Percentiles rank a stretch among this genome's conserved stretches.
These are phyloP conservation scores for Pyrenochaeta sp. DNA, from an alignment of 2,329 filamentous ascomycete genomes.

Conservation along the genomic window DNA sequence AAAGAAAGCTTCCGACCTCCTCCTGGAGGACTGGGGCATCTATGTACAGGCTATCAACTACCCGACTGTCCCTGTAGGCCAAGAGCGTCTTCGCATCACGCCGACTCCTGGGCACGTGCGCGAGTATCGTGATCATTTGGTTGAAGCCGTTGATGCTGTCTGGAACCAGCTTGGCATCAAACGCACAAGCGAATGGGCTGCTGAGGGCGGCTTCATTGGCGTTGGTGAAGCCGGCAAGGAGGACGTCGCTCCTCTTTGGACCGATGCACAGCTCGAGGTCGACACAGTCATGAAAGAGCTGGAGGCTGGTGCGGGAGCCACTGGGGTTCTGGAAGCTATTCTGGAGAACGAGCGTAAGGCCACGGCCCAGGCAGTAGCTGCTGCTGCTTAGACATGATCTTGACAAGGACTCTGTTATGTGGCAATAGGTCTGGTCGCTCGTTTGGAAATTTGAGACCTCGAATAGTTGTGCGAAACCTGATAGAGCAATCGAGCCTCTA, in stretches of 20 bases:
- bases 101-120: constrained; percentile 91
- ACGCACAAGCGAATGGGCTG: constrained; percentile 90
- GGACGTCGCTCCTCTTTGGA: constrained; percentile 81
- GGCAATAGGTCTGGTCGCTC: constrained; percentile 38
- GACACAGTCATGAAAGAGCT: constrained; percentile 63
- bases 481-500: constrained; percentile 10
- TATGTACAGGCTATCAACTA: constrained; percentile 99
- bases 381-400: constrained; percentile 46
- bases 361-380: constrained; percentile 53
- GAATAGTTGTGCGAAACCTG: constrained; percentile 6
- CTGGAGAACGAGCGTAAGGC: constrained; percentile 56
- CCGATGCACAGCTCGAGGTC: constrained; percentile 83
- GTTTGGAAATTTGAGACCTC: constrained; percentile 34
- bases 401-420: background rate
- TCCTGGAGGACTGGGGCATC: constrained; percentile 88
- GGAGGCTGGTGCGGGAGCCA: constrained; percentile 53
- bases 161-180: constrained; percentile 91
- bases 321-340: constrained; percentile 57
- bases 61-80: constrained; percentile 95
- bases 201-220: constrained; percentile 90
- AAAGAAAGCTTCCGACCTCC: constrained; percentile 89
- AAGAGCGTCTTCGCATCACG: constrained; percentile 94
- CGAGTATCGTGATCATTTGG: constrained; percentile 84
- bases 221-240: constrained; percentile 76
- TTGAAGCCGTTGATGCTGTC: constrained; percentile 83